Evolutionary conservation across 2,329 filamentous ascomycete genomes (phyloP), one percentile per base, ranked within the genome.

Genomic region (Arthrinium phaeospermum): DNA sequence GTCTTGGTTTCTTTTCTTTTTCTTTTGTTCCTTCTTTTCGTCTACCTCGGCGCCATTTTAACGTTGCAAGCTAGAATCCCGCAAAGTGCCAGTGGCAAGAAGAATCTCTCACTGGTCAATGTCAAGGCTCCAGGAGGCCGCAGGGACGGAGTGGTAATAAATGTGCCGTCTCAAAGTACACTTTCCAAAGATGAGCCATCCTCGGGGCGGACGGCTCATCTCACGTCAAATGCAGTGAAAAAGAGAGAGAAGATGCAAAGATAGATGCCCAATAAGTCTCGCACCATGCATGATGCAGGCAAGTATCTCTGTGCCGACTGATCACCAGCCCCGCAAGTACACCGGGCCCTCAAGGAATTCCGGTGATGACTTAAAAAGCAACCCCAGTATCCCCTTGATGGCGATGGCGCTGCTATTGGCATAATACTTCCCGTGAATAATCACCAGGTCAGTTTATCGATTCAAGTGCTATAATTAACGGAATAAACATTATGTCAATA

Each of bases 261-360:
- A 22, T 64, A 37, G 16, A 64, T 41, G 53, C 53, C 53, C 10
- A 37, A 64, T 64, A 19, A 13, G 19, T n/a, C 30, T 64, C 53
- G 53, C 53, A 12, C 30, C 53, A 64, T 64, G 53, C 53, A 41
- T 64, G 53, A 30, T 64, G 53, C 19, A 34, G 5, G 53, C 53
- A 41, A 41, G 30, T 34, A 64, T 64, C 53, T 64, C 53, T 64
- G 53, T 57, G 51, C 27, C 51, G 51, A 34, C 51, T 34, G 51
- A 57, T 34, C 27, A 57, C 51, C 51, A 57, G 27, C 27, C 51
- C 51, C 51, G 51, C 51, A 57, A 27, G 51, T 22, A 30, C 53
- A 61, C 51, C 34, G 16, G 51, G 51, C 51, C 37, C 10, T 41
- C 37, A 10, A 41, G 37, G 10, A 41, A 10, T 41, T 41, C 37